phyloP scores from a whole-genome alignment of 352 stramenopile species.

The Halophytophthora polymorphica region DNA sequence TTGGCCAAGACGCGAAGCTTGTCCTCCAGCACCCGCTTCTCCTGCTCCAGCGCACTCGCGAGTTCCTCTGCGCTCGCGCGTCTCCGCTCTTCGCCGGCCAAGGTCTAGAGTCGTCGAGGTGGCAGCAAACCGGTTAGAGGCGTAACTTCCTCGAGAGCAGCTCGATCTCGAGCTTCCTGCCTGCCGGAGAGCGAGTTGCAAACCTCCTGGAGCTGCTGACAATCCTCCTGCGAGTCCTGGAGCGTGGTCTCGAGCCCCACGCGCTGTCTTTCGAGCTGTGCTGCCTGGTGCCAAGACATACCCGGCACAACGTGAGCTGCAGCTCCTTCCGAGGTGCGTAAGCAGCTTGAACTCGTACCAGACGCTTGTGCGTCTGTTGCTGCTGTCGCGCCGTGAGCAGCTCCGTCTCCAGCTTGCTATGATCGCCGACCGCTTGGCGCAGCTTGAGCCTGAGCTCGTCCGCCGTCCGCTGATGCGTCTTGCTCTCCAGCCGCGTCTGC shows the following conservation, averaged over 20 bases:
- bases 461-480: slow-evolving; percentile 14
- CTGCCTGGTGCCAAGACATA: slow-evolving; percentile 8
- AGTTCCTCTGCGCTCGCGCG: slow-evolving; percentile 15
- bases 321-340: background rate
- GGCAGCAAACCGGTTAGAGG: background rate
- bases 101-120: slow-evolving; percentile 5
- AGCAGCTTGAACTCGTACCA: slow-evolving; percentile 6
- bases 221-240: slow-evolving; percentile 6
- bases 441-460: slow-evolving; percentile 36
- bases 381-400: slow-evolving; percentile 20
- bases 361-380: slow-evolving; percentile 16
- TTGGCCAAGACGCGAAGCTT: slow-evolving; percentile 33
- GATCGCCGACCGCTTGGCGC: slow-evolving; percentile 19
- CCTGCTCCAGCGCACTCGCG: slow-evolving; percentile 17
- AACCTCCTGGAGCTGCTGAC: slow-evolving; percentile 23
- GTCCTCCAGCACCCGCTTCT: slow-evolving; percentile 48
- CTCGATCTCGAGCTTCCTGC: background rate
- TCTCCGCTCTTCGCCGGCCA: slow-evolving; percentile 13
- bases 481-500: slow-evolving; percentile 20
- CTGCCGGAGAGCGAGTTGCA: background rate
- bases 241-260: slow-evolving; percentile 16
- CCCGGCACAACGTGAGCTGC: background rate
- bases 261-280: slow-evolving; percentile 22
- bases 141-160: background rate
- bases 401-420: slow-evolving; percentile 24